Percentiles rank a stretch among this genome's conserved stretches.
phyloP scores from a whole-genome alignment of 2,329 filamentous ascomycete genomes.

The Scleromitrula shiraiana region DNA sequence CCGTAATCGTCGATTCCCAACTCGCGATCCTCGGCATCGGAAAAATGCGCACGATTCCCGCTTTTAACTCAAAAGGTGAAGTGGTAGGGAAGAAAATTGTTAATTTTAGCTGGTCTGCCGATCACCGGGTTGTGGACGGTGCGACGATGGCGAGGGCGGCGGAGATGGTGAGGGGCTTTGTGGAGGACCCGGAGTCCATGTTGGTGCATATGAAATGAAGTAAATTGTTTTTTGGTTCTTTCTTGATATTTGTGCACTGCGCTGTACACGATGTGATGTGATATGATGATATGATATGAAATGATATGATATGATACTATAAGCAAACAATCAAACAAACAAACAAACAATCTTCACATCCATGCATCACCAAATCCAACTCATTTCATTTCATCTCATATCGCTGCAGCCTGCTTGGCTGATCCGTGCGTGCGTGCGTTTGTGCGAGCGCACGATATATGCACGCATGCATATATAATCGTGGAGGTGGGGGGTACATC shows the following conservation, averaged over 20 bases:
- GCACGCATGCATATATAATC: too few species aligned
- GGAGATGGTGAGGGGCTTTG: conserved; percentile 65
- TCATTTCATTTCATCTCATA: too few species aligned
- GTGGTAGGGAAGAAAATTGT: conserved; percentile 72
- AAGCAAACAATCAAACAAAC: too few species aligned
- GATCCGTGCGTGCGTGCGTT: too few species aligned
- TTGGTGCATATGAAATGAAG: conserved; percentile 67
- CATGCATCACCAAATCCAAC: too few species aligned
- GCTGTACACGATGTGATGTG: background rate
- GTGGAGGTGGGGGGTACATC: too few species aligned
- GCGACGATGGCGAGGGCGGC: conserved; percentile 90
- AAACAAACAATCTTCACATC: too few species aligned
- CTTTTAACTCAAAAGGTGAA: conserved; percentile 50
- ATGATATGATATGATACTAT: too few species aligned
- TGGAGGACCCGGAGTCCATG: conserved; percentile 85
- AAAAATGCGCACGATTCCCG: conserved; percentile 69
- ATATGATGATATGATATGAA: background rate
- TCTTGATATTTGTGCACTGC: background rate
- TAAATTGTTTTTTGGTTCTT: too few species aligned
- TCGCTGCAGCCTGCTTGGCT: too few species aligned
- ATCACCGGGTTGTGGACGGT: conserved; percentile 90
- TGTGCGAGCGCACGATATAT: too few species aligned
- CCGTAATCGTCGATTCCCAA: conserved; percentile 84
- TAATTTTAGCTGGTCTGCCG: conserved; percentile 94
- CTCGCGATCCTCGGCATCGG: conserved; percentile 89